Evolutionary conservation across 2,329 filamentous ascomycete genomes (phyloP), one percentile per base, ranked within the genome.

Genomic region (Zopfia rhizophila): DNA sequence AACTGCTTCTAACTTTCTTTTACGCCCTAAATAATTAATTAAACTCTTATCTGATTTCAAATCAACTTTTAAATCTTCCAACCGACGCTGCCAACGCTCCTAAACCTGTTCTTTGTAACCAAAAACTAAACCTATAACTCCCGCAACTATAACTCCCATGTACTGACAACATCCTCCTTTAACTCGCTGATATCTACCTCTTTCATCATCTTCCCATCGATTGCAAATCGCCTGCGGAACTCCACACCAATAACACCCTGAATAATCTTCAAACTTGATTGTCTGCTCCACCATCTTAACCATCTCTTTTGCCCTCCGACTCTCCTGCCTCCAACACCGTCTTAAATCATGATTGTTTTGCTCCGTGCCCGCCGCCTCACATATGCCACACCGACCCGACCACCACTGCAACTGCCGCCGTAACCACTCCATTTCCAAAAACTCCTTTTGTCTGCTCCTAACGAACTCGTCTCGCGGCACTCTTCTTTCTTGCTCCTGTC

Each of bases 261-360:
- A 48, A 48, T 40, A 53, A 11, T n/a, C n/a, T 12, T 48, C 31
- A 30, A 44, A 48, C 42, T 35, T n/a, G n/a, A n/a, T n/a, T n/a
- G n/a, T n/a, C n/a, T n/a, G n/a, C n/a, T n/a, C n/a, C n/a, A n/a
- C n/a, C 17, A 11, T 16, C 42, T 40, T 44, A 18, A 45, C 25
- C 27, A 30, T 45, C 35, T 37, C 33, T 32, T 29, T 35, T n/a
- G 7, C 31, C 13, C 25, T 7, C 28, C 30, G 11, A 23, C 53
- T 48, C 32, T 41, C 36, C 21, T 23, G 18, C 24, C 32, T 29
- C 45, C 16, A 42, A 51, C 27, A 54, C 30, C 33, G 13, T 39
- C 30, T 22, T n/a, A 48, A 13, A 13, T 45, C 32, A n/a, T 56
- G 41, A 29, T 18, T 18, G 11, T 46, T 45, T 19, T 41, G n/a